phyloP scores from a whole-genome alignment of 495 filamentous ascomycete genomes.

The Penicillium bovifimosum region DNA sequence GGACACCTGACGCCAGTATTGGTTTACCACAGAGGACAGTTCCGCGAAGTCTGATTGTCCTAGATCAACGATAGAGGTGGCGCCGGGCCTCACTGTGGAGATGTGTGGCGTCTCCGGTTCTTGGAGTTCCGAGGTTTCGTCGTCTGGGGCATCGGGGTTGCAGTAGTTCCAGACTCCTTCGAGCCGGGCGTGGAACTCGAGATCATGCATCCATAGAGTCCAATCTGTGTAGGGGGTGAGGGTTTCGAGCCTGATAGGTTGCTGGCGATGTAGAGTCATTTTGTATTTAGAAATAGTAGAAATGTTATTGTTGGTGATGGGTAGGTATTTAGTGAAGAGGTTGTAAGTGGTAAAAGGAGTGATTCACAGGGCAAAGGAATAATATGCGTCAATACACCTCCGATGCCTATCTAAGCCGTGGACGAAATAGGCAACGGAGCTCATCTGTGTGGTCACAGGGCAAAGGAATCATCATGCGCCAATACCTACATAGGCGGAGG shows the following conservation, averaged over 20 bases:
- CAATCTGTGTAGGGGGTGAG: neutral
- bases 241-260: neutral
- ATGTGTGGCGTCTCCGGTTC: neutral
- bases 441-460: too few species aligned
- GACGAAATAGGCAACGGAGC: neutral
- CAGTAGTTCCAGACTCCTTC: neutral
- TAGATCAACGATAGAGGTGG: neutral
- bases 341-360: neutral
- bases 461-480: neutral
- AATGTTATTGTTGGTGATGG: neutral
- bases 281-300: too few species aligned
- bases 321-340: neutral
- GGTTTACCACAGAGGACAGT: neutral
- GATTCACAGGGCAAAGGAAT: neutral
- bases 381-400: neutral
- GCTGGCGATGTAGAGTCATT: neutral
- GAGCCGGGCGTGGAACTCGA: neutral
- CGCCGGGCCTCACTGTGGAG: neutral
- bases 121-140: neutral
- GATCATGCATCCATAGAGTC: neutral
- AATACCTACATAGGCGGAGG: neutral
- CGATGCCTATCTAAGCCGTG: neutral
- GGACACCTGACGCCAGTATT: neutral
- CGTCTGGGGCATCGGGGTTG: neutral
- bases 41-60: neutral